Evolutionary conservation across 2,329 filamentous ascomycete genomes (phyloP).

Genomic region (Nemania sp.): DNA sequence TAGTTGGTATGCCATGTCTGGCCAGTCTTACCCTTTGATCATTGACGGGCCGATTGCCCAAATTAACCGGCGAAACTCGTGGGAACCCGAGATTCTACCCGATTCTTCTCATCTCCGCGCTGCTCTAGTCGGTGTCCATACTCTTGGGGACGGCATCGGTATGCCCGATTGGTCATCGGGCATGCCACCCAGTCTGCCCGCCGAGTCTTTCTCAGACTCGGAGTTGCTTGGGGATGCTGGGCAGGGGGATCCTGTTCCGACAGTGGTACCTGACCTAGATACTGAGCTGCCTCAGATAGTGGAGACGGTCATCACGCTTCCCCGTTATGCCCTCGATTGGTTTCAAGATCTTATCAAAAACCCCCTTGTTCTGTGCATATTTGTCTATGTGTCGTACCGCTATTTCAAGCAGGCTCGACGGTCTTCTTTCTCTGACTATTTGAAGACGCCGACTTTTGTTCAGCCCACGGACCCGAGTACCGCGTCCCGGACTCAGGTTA

Average conservation of each 20-base stretch:
- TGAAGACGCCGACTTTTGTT: constrained; percentile 42
- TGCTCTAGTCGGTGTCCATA: constrained; percentile 78
- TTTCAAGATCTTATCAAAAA: constrained; percentile 64
- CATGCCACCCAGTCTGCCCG: constrained; percentile 53
- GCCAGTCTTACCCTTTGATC: constrained; percentile 85
- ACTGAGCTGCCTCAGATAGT: constrained; percentile 59
- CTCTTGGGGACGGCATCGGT: constrained; percentile 61
- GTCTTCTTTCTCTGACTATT: constrained; percentile 28
- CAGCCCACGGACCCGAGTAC: constrained; percentile 37
- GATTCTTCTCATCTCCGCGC: constrained; percentile 65
- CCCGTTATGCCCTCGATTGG: constrained; percentile 62
- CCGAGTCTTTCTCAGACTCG: constrained; percentile 40
- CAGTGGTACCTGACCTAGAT: constrained; percentile 43
- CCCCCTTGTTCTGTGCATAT: constrained; percentile 46
- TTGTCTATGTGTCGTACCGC: constrained; percentile 58
- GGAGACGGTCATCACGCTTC: constrained; percentile 63
- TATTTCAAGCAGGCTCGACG: constrained; percentile 60
- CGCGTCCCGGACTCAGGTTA: constrained; percentile 15
- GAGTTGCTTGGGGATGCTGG: constrained; percentile 45
- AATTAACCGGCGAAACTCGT: constrained; percentile 61
- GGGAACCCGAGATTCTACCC: constrained; percentile 55
- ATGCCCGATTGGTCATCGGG: constrained; percentile 54
- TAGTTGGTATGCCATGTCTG: constrained; percentile 94
- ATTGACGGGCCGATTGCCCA: constrained; percentile 70
- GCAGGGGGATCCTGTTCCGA: constrained; percentile 52